Evolutionary conservation across 495 filamentous ascomycete species (phyloP), one percentile per base, ranked within the genome.

Genomic region (Xylaria longipes): DNA sequence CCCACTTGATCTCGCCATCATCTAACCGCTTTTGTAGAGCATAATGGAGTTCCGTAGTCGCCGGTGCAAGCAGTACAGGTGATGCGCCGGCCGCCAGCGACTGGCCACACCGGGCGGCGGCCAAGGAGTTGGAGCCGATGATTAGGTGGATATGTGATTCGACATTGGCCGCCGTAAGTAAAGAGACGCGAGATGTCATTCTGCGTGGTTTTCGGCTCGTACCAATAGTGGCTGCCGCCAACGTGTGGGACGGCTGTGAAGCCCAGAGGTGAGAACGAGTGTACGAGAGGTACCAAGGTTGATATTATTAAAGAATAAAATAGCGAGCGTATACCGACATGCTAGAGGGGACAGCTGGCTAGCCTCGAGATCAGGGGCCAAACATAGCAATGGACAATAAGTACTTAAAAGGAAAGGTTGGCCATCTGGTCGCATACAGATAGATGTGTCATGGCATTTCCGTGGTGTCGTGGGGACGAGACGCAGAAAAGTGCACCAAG

Each of bases 1-100:
- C 69, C 91, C 93, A 96, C 70, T 91, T 83, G 31, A 93, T 89
- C 71, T 90, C 83, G 57, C 90, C 90, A 50, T 89, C 88, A 35
- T 94, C 89, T 71, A 98, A 89, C 50, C 91, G 85, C 72, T 92
- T 89, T 65, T 87, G 82, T 31, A 98, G 80, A 22, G 88, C 89
- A 79, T 94, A 93, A 74, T 97, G 94, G 15, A 93, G 68, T 31
- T 89, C 81, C 27, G 83, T 83, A 3, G 87, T 83, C 65, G 87
- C 87, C 5, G 92, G 91, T 25, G 94, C 89, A 81, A 99, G 87
- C n/a, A 98, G 81, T 39, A 93, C 90, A 0, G 97, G 93, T 70
- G 85, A 90, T 72, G 97, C 96, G 79, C 95, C 96, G n/a, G 92
- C 91, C 70, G 93, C 89, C 22, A 97, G 77, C 20, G 93, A 96